A percentile compares a stretch with the other conserved stretches of the same genome.
These are phyloP conservation scores for Ophiosphaerella herpotricha DNA, from an alignment of 2,329 filamentous ascomycete genomes.

Conservation along the genomic window DNA sequence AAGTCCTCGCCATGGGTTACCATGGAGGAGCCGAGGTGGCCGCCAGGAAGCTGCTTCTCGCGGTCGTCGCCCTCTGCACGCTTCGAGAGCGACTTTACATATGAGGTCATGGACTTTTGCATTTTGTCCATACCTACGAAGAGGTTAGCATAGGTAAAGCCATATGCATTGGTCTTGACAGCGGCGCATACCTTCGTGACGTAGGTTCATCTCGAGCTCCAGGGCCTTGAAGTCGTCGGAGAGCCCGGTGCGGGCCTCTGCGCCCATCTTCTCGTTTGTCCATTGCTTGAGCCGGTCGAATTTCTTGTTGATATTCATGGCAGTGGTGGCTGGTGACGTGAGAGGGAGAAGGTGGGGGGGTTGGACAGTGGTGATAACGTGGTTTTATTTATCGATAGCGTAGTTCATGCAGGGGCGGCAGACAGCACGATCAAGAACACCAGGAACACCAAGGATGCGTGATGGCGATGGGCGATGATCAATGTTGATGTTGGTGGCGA, in stretches of 20 bases:
- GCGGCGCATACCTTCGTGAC: conserved; percentile 73
- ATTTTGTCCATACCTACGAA: conserved; percentile 82
- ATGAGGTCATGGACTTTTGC: conserved; percentile 81
- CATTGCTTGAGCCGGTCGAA: conserved; percentile 97
- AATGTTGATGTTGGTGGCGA: background rate
- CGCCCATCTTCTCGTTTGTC: conserved; percentile 95
- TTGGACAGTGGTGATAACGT: conserved; percentile 21
- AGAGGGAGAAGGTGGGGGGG: conserved; percentile 6
- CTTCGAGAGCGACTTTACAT: conserved; percentile 86
- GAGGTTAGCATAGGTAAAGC: conserved; percentile 7
- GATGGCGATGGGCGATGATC: background rate
- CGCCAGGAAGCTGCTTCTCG: conserved; percentile 82
- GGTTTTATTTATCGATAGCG: conserved; percentile 22
- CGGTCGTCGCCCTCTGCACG: conserved; percentile 84
- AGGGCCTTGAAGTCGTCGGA: conserved; percentile 90
- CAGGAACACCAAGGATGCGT: background rate
- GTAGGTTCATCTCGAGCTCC: conserved; percentile 86
- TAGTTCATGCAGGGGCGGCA: conserved; percentile 14
- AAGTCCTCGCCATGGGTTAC: conserved; percentile 90
- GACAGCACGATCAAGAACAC: background rate
- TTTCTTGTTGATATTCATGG: conserved; percentile 77
- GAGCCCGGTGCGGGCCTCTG: conserved; percentile 82
- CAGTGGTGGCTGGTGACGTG: conserved; percentile 13
- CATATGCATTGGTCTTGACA: conserved; percentile 2
- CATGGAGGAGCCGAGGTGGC: conserved; percentile 83